Evolutionary conservation across 2,329 filamentous ascomycete species (phyloP).

Genomic region (Akanthomyces muscarius): DNA sequence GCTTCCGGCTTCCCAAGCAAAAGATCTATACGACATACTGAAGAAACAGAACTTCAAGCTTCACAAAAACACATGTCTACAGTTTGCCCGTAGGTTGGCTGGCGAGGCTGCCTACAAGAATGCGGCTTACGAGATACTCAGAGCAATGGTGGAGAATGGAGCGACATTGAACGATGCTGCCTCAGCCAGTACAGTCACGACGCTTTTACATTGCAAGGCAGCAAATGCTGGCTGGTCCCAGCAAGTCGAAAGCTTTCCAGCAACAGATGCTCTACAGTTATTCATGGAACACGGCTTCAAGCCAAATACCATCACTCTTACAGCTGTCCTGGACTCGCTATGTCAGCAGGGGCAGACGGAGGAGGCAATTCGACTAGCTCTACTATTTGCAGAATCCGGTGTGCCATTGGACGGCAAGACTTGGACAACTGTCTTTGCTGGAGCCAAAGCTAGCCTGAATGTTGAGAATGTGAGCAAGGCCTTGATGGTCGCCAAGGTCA

Average conservation of each 20-base stretch:
- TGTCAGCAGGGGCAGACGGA: slow-evolving; percentile 46
- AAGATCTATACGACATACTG: slow-evolving; percentile 36
- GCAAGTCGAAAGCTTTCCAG: slow-evolving; percentile 26
- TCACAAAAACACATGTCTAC: slow-evolving; percentile 42
- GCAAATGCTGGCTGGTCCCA: slow-evolving; percentile 22
- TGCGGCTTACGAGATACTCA: slow-evolving; percentile 40
- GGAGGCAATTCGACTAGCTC: slow-evolving; percentile 33
- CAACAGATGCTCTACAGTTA: slow-evolving; percentile 29
- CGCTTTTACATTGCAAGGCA: slow-evolving; percentile 45
- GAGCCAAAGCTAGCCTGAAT: slow-evolving; percentile 58
- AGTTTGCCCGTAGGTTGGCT: slow-evolving; percentile 46
- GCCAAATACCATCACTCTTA: slow-evolving; percentile 61
- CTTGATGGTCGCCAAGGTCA: slow-evolving; percentile 42
- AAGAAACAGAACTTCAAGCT: slow-evolving; percentile 28
- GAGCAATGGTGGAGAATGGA: slow-evolving; percentile 32
- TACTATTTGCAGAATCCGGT: slow-evolving; percentile 37
- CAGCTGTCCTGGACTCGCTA: slow-evolving; percentile 67
- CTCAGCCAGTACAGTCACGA: slow-evolving; percentile 54
- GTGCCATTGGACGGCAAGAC: slow-evolving; percentile 62
- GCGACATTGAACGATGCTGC: slow-evolving; percentile 44
- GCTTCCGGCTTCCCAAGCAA: slow-evolving; percentile 28
- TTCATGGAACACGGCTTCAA: slow-evolving; percentile 58
- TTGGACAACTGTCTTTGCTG: slow-evolving; percentile 66
- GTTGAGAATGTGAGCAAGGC: slow-evolving; percentile 44
- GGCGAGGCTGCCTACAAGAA: slow-evolving; percentile 36